A percentile compares a stretch with the other conserved stretches of the same genome.
Evolutionary conservation across 306 rosid species (phyloP).

Genomic region (Amphicarpaea edgeworthii): DNA sequence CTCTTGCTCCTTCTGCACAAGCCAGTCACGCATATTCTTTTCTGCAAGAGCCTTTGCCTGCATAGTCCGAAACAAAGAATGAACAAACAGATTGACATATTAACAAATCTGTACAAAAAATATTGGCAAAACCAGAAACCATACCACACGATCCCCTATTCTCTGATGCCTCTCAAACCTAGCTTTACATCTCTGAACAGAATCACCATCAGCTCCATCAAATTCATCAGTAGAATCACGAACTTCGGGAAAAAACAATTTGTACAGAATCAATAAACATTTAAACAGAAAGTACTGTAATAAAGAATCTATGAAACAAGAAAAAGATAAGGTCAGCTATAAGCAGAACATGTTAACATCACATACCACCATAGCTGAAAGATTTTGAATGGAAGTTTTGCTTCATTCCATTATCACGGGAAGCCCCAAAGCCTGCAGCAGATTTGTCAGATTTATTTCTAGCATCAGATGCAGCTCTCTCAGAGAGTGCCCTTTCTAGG

Average conservation of each 20-base stretch:
- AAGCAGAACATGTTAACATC: conserved; percentile 38
- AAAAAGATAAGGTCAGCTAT: conserved; percentile 28
- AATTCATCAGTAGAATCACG: conserved; percentile 54
- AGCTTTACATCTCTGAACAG: conserved; percentile 84
- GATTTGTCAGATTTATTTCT: conserved; percentile 70
- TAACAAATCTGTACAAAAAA: conserved; percentile 28
- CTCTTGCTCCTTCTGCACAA: conserved; percentile 84
- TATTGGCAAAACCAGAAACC: conserved; percentile 46
- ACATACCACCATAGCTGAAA: conserved; percentile 73
- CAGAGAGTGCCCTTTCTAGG: conserved; percentile 84
- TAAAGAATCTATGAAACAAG: conserved; percentile 12
- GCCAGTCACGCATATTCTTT: conserved; percentile 85
- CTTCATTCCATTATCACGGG: conserved; percentile 61
- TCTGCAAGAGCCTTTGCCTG: conserved; percentile 97
- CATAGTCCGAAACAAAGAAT: conserved; percentile 43
- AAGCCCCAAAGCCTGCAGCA: conserved; percentile 49
- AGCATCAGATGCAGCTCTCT: conserved; percentile 70
- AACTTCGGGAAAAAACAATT: conserved; percentile 49
- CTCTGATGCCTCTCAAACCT: conserved; percentile 82
- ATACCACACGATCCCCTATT: conserved; percentile 90
- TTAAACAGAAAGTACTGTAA: conserved; percentile 13
- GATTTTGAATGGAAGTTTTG: conserved; percentile 60
- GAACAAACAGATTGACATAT: conserved; percentile 41
- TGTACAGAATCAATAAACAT: conserved; percentile 37
- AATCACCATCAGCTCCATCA: conserved; percentile 65